Conservation (phyloP, 1,284 basidiomycete genomes). For the Termitomyces sp. region DNA sequence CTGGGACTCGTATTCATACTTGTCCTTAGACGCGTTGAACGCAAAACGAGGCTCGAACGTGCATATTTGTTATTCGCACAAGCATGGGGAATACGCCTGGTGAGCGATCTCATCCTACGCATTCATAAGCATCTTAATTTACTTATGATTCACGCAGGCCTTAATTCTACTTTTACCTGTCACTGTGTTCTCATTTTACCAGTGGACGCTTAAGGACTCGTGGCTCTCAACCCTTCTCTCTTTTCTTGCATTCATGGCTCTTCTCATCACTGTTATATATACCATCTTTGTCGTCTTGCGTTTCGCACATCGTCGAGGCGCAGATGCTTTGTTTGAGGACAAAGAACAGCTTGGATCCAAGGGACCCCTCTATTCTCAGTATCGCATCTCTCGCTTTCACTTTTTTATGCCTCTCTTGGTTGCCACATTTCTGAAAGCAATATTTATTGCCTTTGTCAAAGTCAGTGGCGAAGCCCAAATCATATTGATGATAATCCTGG, state of each 20-base stretch:
- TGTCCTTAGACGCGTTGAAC: slow-evolving; percentile 28
- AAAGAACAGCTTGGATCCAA: slow-evolving; percentile 31
- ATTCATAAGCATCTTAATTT: neutral
- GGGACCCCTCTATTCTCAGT: slow-evolving; percentile 51
- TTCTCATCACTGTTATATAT: slow-evolving; percentile 43
- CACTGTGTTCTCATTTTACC: slow-evolving; percentile 75
- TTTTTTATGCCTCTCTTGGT: slow-evolving; percentile 52
- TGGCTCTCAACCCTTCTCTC: slow-evolving; percentile 72
- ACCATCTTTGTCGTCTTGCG: slow-evolving; percentile 42
- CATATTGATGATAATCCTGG: slow-evolving; percentile 64
- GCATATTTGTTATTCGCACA: slow-evolving; percentile 44
- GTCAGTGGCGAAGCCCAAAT: slow-evolving; percentile 67
- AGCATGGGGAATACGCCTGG: slow-evolving; percentile 58
- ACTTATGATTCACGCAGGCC: slow-evolving; percentile 35
- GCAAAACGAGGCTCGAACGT: slow-evolving; percentile 16
- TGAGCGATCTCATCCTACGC: slow-evolving; percentile 27
- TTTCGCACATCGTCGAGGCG: slow-evolving; percentile 33
- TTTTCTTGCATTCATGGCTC: slow-evolving; percentile 57
- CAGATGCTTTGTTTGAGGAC: slow-evolving; percentile 33
- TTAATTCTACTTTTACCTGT: slow-evolving; percentile 66
- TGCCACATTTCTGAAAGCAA: slow-evolving; percentile 58
- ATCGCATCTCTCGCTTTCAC: slow-evolving; percentile 50
- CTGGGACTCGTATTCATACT: slow-evolving; percentile 46
- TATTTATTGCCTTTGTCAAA: slow-evolving; percentile 72
- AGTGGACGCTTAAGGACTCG: slow-evolving; percentile 86